These are phyloP conservation scores for Cladophialophora psammophila DNA, from an alignment of 2,329 filamentous ascomycete genomes.

Conservation along the genomic window DNA sequence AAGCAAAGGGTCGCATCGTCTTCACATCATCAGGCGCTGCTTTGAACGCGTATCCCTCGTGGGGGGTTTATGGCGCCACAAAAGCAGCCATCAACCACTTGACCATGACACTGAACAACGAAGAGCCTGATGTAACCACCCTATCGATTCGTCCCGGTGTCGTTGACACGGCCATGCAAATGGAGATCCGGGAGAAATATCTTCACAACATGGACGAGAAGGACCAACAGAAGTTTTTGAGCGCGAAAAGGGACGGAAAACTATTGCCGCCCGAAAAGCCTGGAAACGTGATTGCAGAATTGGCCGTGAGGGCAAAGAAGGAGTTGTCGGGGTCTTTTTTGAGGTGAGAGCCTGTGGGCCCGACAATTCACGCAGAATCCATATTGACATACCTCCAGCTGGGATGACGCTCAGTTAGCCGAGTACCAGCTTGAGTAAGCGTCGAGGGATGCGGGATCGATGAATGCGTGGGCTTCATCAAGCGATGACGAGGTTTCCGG, in stretches of 20 bases:
- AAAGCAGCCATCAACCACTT: slow-evolving; percentile 88
- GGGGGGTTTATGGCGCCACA: slow-evolving; percentile 81
- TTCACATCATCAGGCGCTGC: slow-evolving; percentile 84
- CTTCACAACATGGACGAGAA: slow-evolving; percentile 64
- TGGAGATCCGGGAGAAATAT: slow-evolving; percentile 77
- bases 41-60: slow-evolving; percentile 69
- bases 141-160: slow-evolving; percentile 79
- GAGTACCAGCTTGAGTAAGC: slow-evolving; percentile 30
- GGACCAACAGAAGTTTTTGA: slow-evolving; percentile 70
- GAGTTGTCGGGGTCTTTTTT: slow-evolving; percentile 79
- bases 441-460: slow-evolving; percentile 1
- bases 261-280: slow-evolving; percentile 84
- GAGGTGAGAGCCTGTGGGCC: slow-evolving; percentile 24
- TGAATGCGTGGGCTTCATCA: background rate
- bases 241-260: slow-evolving; percentile 72
- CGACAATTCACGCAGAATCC: background rate
- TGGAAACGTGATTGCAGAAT: slow-evolving; percentile 81
- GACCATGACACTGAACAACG: slow-evolving; percentile 72
- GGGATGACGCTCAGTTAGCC: slow-evolving; percentile 40
- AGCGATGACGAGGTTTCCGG: background rate
- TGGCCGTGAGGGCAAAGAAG: slow-evolving; percentile 70
- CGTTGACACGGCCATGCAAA: slow-evolving; percentile 90
- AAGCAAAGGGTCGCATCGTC: slow-evolving; percentile 73
- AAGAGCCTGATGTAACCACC: slow-evolving; percentile 78
- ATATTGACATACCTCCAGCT: slow-evolving; percentile 27